phyloP scores from a whole-genome alignment of 345 rosid species.

The Corchorus capsularis region DNA sequence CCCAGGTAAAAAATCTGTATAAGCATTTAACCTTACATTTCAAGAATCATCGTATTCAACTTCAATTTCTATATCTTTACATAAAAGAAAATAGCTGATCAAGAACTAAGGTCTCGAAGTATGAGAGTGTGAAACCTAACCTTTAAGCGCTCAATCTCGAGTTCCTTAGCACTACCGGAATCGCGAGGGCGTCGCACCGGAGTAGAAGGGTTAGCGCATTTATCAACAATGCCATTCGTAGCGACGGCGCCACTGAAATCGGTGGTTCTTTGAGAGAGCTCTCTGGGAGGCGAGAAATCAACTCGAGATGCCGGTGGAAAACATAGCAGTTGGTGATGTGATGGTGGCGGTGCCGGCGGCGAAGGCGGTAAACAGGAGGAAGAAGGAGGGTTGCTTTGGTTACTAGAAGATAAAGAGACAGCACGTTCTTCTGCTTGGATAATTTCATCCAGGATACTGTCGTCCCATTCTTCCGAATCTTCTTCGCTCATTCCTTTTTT shows the following conservation, averaged over 20 bases:
- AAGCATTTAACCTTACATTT: constrained; percentile 1
- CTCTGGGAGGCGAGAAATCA: constrained; percentile 74
- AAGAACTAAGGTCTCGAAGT: background rate
- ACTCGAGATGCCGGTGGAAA: constrained; percentile 17
- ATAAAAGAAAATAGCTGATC: background rate
- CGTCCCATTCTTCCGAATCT: constrained; percentile 61
- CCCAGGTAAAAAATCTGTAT: background rate
- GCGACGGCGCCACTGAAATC: constrained; percentile 9
- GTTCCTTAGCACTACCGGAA: constrained; percentile 40
- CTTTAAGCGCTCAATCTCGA: constrained; percentile 68
- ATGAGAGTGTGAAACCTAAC: constrained; percentile 35
- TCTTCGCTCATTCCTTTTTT: constrained; percentile 32
- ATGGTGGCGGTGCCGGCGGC: constrained; percentile 19
- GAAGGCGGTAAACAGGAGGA: constrained; percentile 5
- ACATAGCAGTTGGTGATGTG: constrained; percentile 16
- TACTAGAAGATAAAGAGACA: constrained; percentile 30
- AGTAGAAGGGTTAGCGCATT: constrained; percentile 29
- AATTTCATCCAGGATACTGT: constrained; percentile 48
- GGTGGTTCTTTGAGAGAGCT: constrained; percentile 58
- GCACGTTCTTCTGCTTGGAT: constrained; percentile 44
- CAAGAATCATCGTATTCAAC: background rate
- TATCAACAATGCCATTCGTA: background rate
- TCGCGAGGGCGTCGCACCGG: constrained; percentile 24
- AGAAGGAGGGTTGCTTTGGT: constrained; percentile 13
- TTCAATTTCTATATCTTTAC: background rate